A percentile compares a stretch with the other conserved stretches of the same genome.
Conservation (phyloP, 345 rosid species). For the Salix brachista region DNA sequence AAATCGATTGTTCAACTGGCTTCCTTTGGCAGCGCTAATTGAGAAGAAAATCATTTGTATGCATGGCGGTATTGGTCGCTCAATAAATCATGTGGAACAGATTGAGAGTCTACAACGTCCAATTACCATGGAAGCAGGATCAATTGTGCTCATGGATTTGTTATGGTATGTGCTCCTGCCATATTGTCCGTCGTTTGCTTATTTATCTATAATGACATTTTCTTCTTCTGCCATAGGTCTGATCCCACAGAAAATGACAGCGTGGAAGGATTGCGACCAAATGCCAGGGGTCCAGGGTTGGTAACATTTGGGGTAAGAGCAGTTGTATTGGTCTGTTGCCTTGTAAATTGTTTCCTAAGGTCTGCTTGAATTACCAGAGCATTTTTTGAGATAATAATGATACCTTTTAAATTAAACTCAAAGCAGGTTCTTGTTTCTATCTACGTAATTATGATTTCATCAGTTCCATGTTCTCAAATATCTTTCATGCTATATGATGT, state of each 20-base stretch:
- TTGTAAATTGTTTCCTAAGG: neutral
- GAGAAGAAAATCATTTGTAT: conserved; percentile 97
- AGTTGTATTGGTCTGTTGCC: neutral
- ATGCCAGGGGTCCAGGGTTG: conserved; percentile 98
- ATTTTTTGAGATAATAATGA: neutral
- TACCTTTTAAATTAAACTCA: neutral
- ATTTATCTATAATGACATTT: conserved; percentile 15
- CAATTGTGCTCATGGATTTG: conserved; percentile 94
- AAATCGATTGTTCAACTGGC: conserved; percentile 96
- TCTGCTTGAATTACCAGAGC: neutral
- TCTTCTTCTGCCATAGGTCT: conserved; percentile 55
- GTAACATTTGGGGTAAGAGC: conserved; percentile 93
- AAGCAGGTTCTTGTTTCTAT: neutral
- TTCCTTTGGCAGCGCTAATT: conserved; percentile 90
- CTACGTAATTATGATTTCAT: neutral
- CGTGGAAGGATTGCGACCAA: conserved; percentile 96
- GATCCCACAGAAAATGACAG: conserved; percentile 99
- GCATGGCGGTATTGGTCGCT: conserved; percentile 99
- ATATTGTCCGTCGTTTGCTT: conserved; percentile 4
- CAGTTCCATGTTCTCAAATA: neutral
- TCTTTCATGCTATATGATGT: neutral
- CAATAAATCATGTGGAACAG: conserved; percentile 94
- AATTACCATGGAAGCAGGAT: conserved; percentile 93
- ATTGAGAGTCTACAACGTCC: conserved; percentile 96
- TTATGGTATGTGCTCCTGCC: conserved; percentile 58